Base-by-base conservation (phyloP, 805 yeast species). In the Candida caryicola region DNA sequence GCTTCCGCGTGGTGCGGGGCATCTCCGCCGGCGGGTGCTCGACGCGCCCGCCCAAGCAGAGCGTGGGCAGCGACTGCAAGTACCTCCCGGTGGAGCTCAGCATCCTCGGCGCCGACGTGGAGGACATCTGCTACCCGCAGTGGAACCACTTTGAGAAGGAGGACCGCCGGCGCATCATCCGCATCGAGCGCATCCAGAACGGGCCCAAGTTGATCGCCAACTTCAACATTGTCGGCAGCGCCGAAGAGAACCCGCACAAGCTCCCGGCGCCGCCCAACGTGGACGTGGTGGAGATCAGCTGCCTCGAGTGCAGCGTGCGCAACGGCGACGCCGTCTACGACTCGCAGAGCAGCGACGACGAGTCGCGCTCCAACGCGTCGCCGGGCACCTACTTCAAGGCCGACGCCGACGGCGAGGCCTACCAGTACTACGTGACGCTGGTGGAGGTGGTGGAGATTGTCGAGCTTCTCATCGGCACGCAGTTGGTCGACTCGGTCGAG, bases 361-460 rank as follows among this genome's bases (percentile, higher is more conserved):
- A 52, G 33, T 14, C 23, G 28, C 31, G 33, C 18, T 36, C 39
- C 17, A 28, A 26, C 29, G 28, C 37, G 8, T 27, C 17, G 27
- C 31, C 33, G 30, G 35, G 36, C 17, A 33, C 33, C 23, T 42
- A 41, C 28, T 31, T 50, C 25, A 46, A 45, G 40, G 37, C 42
- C 33, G 60, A 54, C 23, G 43, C 29, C 19, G 54, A 53, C 21
- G 59, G 59, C 4, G 61, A 63, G 32, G 37, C 46, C 7, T 57
- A 46, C 31, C 66, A 63, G 41, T 68, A 61, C 52, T 80, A 79
- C 59, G 76, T 81, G 39, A 81, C 86, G 1, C 73, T 81, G 39
- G 85, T 81, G 25, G 86, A 81, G 51, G 84, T 81, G 15, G 74
- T 81, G 45, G 79, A 74, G 55, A 74, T 81, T 46, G 82, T 81